These are phyloP conservation scores for Scutellaria baicalensis DNA, from an alignment of 257 asterid species.

Conservation along the genomic window DNA sequence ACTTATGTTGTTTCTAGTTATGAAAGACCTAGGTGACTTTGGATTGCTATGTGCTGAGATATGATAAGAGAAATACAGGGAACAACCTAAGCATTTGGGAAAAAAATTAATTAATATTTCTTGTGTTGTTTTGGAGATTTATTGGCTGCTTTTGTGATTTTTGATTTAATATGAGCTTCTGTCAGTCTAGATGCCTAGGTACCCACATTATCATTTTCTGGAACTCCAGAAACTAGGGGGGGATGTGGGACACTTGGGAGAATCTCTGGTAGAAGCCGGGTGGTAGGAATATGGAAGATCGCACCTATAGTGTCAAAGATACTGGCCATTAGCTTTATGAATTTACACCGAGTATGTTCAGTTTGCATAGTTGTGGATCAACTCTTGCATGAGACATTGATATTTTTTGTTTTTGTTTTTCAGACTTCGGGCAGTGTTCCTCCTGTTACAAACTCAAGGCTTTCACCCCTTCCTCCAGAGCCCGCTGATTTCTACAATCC, in stretches of 20 bases:
- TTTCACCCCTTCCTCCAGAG: constrained; percentile 93
- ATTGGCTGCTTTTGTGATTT: no score
- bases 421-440: constrained; percentile 74
- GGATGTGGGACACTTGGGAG: no score
- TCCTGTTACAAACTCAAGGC: constrained; percentile 78
- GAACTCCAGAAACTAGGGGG: no score
- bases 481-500: constrained; percentile 93
- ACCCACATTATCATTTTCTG: no score
- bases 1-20: not conserved
- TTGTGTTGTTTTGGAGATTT: no score
- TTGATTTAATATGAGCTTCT: no score
- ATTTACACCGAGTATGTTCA: not conserved
- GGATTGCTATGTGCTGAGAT: not conserved
- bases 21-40: not conserved
- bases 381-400: not conserved
- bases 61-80: not conserved
- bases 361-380: not conserved
- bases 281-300: no score
- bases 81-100: not conserved
- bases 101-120: no score
- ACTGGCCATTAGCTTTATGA: no score
- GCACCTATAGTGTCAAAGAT: no score
- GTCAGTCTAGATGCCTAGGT: no score
- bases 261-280: no score
- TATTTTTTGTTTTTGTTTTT: constrained; percentile 16